Base-by-base conservation (phyloP, 140 eudicot genomes). In the Erigeron philadelphicus region DNA sequence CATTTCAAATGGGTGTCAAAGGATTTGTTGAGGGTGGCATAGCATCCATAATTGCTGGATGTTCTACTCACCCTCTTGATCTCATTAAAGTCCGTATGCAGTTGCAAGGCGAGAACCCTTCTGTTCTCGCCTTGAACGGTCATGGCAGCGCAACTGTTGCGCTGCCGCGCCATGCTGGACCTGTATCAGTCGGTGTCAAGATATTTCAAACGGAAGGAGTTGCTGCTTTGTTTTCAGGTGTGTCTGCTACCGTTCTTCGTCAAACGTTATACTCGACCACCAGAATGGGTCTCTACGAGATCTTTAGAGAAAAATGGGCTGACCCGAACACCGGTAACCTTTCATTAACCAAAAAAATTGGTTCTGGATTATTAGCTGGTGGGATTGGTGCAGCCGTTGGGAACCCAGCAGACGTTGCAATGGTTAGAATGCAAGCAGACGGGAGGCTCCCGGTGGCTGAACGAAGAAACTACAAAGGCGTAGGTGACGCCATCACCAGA, bases 51-150 rank as follows among this genome's bases (percentile, higher is more conserved):
- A 56, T 88, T 6, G 95, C 92, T 4, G 92, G 95, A 0, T 85
- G 92, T 59, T 61, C 82, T 0, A 88, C 91, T 45, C 95, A 88
- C 80, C 95, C 95, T 2, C 82, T 88, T 1, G 95, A 88, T 57
- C 75, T 88, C 1, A 81, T 88, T 78, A 85, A 88, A 70, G 95
- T 88, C 76, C 92, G 95, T 0, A 88, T 88, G 95, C 95, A 88
- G 47, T 86, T 88, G 11, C 91, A 85, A 61, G 92, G 95, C 19
- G 95, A 85, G 46, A 62, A 63, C 77, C 83, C 84, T 7, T 85
- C 89, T 3, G 86, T 18, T 44, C 21, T 84, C n/a, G 85, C 91
- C 12, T 66, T 74, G 31, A 77, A 77, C 60, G 44, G 56, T 65
- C 11, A 38, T 4, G 31, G 63, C 68, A 16, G 18, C 19, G 72